These are phyloP conservation scores for Stellera chamaejasme DNA, from an alignment of 345 rosid genomes.

Conservation along the genomic window DNA sequence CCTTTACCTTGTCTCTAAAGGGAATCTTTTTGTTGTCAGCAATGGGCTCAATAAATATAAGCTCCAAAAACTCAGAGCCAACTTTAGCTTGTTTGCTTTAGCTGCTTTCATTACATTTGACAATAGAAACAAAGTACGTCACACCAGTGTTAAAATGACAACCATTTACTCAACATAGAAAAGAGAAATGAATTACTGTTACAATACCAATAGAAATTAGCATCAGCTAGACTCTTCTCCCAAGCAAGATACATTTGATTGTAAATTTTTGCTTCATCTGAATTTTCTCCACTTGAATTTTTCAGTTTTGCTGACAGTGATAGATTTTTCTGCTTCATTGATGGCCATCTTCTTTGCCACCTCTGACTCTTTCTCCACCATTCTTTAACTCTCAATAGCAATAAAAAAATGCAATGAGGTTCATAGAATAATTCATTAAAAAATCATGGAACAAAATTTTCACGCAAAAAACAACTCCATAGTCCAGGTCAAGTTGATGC, in stretches of 20 bases:
- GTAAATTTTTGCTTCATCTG: slow-evolving; percentile 81
- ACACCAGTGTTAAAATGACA: background rate
- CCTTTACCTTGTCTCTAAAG: slow-evolving; percentile 91
- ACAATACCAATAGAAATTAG: slow-evolving; percentile 68
- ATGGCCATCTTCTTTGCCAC: slow-evolving; percentile 78
- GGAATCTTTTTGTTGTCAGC: slow-evolving; percentile 77
- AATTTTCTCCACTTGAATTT: too few relatives aligned
- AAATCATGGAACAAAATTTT: too few relatives aligned
- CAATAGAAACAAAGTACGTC: slow-evolving; percentile 7
- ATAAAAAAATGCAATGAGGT: slow-evolving; percentile 51
- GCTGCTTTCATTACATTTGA: slow-evolving; percentile 67
- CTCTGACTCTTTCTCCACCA: slow-evolving; percentile 89
- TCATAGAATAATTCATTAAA: too few relatives aligned
- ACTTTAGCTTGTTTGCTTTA: slow-evolving; percentile 86
- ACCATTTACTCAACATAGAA: background rate
- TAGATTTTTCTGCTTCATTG: slow-evolving; percentile 86
- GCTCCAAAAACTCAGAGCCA: slow-evolving; percentile 81
- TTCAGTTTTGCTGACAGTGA: slow-evolving; percentile 79
- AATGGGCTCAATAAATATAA: slow-evolving; percentile 79
- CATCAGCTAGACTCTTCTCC: slow-evolving; percentile 77
- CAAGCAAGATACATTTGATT: slow-evolving; percentile 73
- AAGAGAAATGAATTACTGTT: slow-evolving; percentile 5
- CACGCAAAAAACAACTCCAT: too few relatives aligned
- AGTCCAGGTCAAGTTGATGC: too few relatives aligned
- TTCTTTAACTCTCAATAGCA: slow-evolving; percentile 72